Base-by-base conservation (phyloP, 768 basidiomycete species). In the Boletus vinaceobasis region DNA sequence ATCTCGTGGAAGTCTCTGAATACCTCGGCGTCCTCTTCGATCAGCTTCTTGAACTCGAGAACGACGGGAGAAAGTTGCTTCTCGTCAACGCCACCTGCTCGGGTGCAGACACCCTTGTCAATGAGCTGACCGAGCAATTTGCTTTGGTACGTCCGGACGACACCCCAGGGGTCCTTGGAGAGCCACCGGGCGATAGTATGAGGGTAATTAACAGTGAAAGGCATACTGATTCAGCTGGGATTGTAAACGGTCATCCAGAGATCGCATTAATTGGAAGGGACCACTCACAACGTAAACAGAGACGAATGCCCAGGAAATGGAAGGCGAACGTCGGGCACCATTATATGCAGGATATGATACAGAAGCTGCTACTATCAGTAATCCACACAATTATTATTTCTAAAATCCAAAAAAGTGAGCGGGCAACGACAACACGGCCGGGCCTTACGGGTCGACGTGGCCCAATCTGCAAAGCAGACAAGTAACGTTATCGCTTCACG, bases 91-190 rank as follows among this genome's bases (percentile, higher is more conserved):
- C 39, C 37, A 6, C 59, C 53, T 10, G 15, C 43, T 17, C 14
- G 17, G 19, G 43, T 51, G 37, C 13, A 43, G 48, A 74, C 32
- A 7, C 57, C 54, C 4, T 47, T 36, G 1, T 40, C 7, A 17
- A 73, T 9, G 59, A 69, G 57, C 60, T 58, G 35, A 61, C 49
- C n/a, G 70, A 64, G 57, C 65, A 71, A 46, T 58, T 70, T 32
- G 67, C 40, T 50, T 50, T 58, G 46, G 36, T 26, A 42, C 17
- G 23, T 10, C 29, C 50, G 40, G 13, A 62, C 43, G 36, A 54
- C 31, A 9, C 21, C 43, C 17, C 37, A 4, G 5, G 59, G 59
- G 26, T 63, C 52, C 26, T 51, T 37, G 0, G 63, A 63, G 2
- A 65, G 57, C 60, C 61, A 65, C 48, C 63, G 48, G 9, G 52